Evolutionary conservation across 164 flowering plant genomes (phyloP).

Genomic region (Litsea cubeba): DNA sequence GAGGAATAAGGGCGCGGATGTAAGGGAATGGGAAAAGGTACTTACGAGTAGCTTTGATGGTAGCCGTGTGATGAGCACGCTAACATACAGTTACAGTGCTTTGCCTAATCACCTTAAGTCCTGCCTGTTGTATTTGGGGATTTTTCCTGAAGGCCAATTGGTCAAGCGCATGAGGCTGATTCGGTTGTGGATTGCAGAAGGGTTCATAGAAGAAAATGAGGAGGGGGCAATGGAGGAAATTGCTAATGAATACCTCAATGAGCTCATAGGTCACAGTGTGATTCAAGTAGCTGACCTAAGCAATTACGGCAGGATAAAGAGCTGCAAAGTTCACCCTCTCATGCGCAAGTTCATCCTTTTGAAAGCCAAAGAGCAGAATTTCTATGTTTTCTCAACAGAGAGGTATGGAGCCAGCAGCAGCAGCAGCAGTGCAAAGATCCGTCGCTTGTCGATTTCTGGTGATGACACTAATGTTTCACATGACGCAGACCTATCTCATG

Average conservation of each 20-base stretch:
- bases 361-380: neutral
- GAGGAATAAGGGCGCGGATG: conserved; percentile 21
- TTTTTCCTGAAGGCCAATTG: conserved; percentile 42
- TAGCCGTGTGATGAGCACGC: conserved; percentile 31
- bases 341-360: neutral
- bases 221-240: conserved; percentile 27
- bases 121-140: conserved; percentile 40
- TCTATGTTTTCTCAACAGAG: neutral
- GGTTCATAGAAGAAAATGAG: conserved; percentile 30
- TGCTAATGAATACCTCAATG: conserved; percentile 36
- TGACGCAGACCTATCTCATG: neutral
- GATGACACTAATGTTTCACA: neutral
- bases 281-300: conserved; percentile 36
- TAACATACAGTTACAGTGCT: conserved; percentile 44
- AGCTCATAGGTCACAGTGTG: conserved; percentile 37
- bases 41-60: conserved; percentile 19
- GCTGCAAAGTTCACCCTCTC: conserved; percentile 41
- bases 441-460: neutral
- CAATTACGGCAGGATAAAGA: conserved; percentile 23
- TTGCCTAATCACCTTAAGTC: conserved; percentile 40
- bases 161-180: conserved; percentile 31
- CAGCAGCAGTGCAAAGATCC: neutral
- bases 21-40: conserved; percentile 35
- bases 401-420: too few species aligned
- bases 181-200: conserved; percentile 52